Evolutionary conservation across 176 grass and related monocot species (phyloP).

Genomic region (Metroxylon sagu): DNA sequence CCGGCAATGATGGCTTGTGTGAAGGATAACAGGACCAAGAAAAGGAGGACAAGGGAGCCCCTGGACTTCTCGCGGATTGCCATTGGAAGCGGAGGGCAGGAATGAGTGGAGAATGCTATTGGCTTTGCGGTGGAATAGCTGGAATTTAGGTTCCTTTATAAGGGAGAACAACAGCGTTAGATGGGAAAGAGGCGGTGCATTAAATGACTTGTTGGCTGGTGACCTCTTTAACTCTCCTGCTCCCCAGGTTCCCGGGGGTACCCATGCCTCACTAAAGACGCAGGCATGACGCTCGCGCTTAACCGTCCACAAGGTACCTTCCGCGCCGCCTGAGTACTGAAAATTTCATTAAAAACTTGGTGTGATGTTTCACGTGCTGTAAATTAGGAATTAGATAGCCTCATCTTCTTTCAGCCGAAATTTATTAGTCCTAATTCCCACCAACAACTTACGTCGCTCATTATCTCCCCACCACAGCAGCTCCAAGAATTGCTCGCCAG

Average conservation of each 20-base stretch:
- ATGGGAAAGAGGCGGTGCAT: conserved; percentile 4
- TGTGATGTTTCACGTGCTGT: too few relatives aligned
- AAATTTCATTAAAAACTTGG: too few relatives aligned
- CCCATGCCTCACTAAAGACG: too few relatives aligned
- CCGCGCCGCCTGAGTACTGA: too few relatives aligned
- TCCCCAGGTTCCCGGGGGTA: too few relatives aligned
- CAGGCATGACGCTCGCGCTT: too few relatives aligned
- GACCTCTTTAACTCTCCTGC: neutral
- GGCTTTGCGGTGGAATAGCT: neutral
- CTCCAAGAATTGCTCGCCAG: neutral
- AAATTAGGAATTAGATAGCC: too few relatives aligned
- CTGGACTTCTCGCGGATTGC: neutral
- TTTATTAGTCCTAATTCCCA: neutral
- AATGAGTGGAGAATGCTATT: neutral
- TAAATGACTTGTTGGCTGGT: neutral
- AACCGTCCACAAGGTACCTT: too few relatives aligned
- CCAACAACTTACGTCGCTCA: neutral
- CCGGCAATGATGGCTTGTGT: neutral
- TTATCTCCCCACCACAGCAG: neutral
- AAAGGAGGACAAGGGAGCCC: neutral
- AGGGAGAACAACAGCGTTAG: neutral
- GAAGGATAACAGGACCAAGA: neutral
- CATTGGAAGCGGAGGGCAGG: neutral
- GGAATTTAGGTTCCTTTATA: neutral
- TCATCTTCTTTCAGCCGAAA: neutral